These are phyloP conservation scores for Streptanthus diversifolius DNA, from an alignment of 345 rosid genomes.

Conservation along the genomic window DNA sequence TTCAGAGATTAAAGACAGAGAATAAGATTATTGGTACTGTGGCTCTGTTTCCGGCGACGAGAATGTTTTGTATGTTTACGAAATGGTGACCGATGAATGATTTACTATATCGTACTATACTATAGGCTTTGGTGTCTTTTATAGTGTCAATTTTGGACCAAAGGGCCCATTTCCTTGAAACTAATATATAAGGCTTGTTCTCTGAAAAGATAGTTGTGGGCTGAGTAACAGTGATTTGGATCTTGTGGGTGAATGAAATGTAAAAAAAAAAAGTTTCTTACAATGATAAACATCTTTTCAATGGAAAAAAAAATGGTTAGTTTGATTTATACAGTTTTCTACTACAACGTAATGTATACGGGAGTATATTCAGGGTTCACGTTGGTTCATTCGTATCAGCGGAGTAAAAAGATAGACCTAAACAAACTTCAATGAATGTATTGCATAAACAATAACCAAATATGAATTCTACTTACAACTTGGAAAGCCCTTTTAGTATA, in stretches of 20 bases:
- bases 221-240: too few relatives aligned
- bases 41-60: constrained; percentile 8
- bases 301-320: not conserved
- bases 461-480: constrained; percentile 25
- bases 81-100: not conserved
- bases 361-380: not conserved
- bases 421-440: not conserved
- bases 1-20: not conserved
- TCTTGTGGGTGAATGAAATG: too few relatives aligned
- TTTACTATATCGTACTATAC: not conserved
- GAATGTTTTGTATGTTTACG: not conserved
- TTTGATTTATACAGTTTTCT: not conserved
- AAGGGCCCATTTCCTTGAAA: not conserved
- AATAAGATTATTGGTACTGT: not conserved
- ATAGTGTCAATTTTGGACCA: constrained; percentile 1
- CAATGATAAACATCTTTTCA: not conserved
- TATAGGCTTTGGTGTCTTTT: not conserved
- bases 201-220: constrained; percentile 2
- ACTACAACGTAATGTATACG: too few relatives aligned
- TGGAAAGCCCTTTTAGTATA: constrained; percentile 20
- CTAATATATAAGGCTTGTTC: not conserved
- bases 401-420: not conserved
- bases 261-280: too few relatives aligned
- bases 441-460: not conserved
- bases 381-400: not conserved